Base-by-base conservation (phyloP, 2,329 filamentous ascomycete genomes). In the Arthrobotrys iridis region DNA sequence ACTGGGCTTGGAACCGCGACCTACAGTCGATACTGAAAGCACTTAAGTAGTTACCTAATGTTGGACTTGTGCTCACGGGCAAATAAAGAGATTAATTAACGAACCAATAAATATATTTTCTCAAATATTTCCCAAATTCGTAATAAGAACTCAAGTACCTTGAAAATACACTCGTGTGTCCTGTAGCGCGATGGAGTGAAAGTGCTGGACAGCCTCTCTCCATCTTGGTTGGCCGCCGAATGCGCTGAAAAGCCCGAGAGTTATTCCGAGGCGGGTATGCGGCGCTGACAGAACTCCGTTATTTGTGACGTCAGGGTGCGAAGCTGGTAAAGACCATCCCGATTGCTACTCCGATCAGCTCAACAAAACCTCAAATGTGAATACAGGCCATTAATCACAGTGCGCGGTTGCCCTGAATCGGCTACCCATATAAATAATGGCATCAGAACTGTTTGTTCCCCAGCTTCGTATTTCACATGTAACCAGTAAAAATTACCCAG, bases 261-360 rank as follows among this genome's bases (percentile, higher is more conserved):
- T 67, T 50, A 48, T 37, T 59, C 64, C 64, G 50, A 67, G 20
- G 20, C 20, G 45, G 13, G 41, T 55, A n/a, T 40, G 37, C 30
- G n/a, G n/a, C 10, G 22, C 4, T 13, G 13, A 37, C 0, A 45
- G 45, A 30, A 24, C n/a, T 13, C 22, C 13, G 28, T 13, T 50
- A 2, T 18, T 18, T 11, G 18, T 66, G 62, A 66, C 46, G 46
- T 66, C 46, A 55, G 41, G 22, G 20, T 15, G 20, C 40, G 22
- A 33, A 30, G 4, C 30, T 13, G n/a, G 24, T 18, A 22, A 33
- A 33, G 18, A 43, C 26, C 26, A 33, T 20, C 22, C 26, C 22
- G 57, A 45, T 41, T 45, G 40, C 22, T 37, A 8, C 41, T 37
- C 58, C 26, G 37, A 62, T 55, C 30, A 35, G 15, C 58, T 15